Evolutionary conservation across 2,329 filamentous ascomycete species (phyloP), one percentile per base, ranked within the genome.

Genomic region (Verticillium dahliae): DNA sequence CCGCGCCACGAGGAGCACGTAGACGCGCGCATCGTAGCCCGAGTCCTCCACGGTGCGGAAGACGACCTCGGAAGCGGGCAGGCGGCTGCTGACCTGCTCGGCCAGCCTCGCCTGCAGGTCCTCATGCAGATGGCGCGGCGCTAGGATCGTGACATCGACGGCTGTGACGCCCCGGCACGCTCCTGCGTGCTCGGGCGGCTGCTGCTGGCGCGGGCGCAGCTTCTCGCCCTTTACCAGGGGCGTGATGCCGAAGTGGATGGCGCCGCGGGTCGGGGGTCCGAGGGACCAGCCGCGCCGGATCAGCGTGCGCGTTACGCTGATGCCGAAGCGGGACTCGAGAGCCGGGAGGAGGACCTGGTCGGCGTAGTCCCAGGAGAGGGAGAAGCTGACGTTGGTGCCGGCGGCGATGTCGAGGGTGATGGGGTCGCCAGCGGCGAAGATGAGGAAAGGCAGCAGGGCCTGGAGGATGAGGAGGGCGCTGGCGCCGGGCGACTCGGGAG

Each of bases 361-460:
- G 3, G 87, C 72, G 67, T 88, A 89, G 67, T 89, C 85, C 62
- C 78, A 86, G n/a, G 80, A 84, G 1, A 79, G 75, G 0, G 84
- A 85, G 67, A 79, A 85, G 10, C 76, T 74, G 2, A 84, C 80
- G 65, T 88, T 87, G 1, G 85, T 87, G 15, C 85, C 85, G 5
- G 85, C 85, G 1, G 78, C 76, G 6, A 88, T 79, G 18, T 78
- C 75, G 5, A 87, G 66, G 35, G 76, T 75, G 27, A 86, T 73
- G 79, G 76, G 56, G 22, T 34, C 27, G 27, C 27, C 14, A 6
- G 18, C 39, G n/a, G 52, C 62, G 61, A 85, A 86, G 6, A 88
- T 68, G 1, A 87, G 72, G 63, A 83, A 86, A 0, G 85, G 85
- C 5, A 88, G 73, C 9, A 87, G 73, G 1, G 85, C 84, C 69